A percentile compares a stretch with the other conserved stretches of the same genome.
Evolutionary conservation across 495 filamentous ascomycete species (phyloP).

Genomic region (Aspergillus egyptiacus): DNA sequence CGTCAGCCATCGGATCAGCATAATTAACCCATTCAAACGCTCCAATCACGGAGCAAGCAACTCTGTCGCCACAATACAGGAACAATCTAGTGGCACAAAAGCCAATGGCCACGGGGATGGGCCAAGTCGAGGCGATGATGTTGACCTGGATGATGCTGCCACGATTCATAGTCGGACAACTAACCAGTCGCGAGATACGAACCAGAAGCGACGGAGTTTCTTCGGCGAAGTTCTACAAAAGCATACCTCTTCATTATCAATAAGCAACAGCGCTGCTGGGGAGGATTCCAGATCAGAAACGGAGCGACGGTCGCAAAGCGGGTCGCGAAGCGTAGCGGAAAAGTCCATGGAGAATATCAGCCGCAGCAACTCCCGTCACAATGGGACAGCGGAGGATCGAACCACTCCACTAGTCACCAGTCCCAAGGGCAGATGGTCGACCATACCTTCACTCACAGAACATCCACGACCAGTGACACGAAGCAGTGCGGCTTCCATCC

Average conservation of each 20-base stretch:
- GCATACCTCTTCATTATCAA: constrained; percentile 32
- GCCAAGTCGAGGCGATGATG: constrained; percentile 4
- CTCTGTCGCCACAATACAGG: constrained; percentile 34
- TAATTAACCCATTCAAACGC: constrained; percentile 46
- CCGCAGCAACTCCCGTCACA: constrained; percentile 29
- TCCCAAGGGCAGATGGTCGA: constrained; percentile 35
- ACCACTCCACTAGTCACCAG: constrained; percentile 16
- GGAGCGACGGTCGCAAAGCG: constrained; percentile 27
- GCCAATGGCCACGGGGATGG: constrained; percentile 13
- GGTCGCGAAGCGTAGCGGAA: constrained; percentile 25
- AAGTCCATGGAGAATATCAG: constrained; percentile 34
- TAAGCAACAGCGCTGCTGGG: constrained; percentile 16
- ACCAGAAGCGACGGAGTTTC: constrained; percentile 37
- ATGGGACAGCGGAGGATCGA: constrained; percentile 20
- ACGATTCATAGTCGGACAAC: constrained; percentile 43
- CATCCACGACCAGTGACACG: constrained; percentile 35
- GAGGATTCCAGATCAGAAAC: constrained; percentile 28
- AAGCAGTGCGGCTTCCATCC: constrained; percentile 22
- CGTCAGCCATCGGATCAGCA: constrained; percentile 43
- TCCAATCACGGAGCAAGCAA: constrained; percentile 31
- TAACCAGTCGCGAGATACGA: constrained; percentile 34
- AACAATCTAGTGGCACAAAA: constrained; percentile 20
- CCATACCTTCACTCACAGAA: constrained; percentile 35
- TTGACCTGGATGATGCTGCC: constrained; percentile 32
- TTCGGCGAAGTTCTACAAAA: constrained; percentile 37